These are phyloP conservation scores for Didymella lethalis DNA, from an alignment of 2,329 filamentous ascomycete species.

Conservation along the genomic window DNA sequence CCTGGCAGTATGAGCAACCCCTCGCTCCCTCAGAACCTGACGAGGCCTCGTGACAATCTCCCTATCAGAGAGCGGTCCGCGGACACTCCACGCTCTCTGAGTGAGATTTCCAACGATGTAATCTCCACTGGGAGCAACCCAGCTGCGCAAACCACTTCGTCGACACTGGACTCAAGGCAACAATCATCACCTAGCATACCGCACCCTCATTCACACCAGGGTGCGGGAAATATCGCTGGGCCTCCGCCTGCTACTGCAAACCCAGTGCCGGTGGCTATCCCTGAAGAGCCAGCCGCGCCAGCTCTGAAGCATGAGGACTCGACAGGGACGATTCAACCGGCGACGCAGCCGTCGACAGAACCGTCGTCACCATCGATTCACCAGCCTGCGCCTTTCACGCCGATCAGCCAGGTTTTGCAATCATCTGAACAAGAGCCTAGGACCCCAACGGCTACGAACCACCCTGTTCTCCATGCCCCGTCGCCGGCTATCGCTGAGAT, in stretches of 20 bases:
- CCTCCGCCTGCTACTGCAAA: constrained; percentile 16
- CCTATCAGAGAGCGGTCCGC: constrained; percentile 36
- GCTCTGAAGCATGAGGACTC: constrained; percentile 16
- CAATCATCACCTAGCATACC: constrained; percentile 2
- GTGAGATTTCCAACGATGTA: constrained; percentile 32
- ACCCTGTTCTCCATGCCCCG: constrained; percentile 16
- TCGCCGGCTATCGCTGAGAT: constrained; percentile 22
- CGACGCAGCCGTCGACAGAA: neutral
- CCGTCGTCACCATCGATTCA: constrained; percentile 12
- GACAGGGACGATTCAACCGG: constrained; percentile 14
- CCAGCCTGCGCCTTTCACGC: constrained; percentile 9
- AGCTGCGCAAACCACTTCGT: constrained; percentile 7
- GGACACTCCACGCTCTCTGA: constrained; percentile 34
- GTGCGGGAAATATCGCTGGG: neutral
- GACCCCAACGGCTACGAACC: constrained; percentile 7
- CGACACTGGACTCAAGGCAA: constrained; percentile 9
- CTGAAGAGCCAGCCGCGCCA: constrained; percentile 12
- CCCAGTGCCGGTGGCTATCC: constrained; percentile 13
- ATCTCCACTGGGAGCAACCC: constrained; percentile 32
- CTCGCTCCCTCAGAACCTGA: constrained; percentile 31
- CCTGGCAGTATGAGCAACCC: constrained; percentile 45
- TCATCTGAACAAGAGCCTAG: constrained; percentile 8
- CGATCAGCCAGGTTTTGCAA: constrained; percentile 7
- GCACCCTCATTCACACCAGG: constrained; percentile 2
- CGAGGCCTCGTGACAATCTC: constrained; percentile 28